Evolutionary conservation across 371 early-diverging fungal genomes (phyloP).

Genomic region (Quaeritorhiza haematococci): DNA sequence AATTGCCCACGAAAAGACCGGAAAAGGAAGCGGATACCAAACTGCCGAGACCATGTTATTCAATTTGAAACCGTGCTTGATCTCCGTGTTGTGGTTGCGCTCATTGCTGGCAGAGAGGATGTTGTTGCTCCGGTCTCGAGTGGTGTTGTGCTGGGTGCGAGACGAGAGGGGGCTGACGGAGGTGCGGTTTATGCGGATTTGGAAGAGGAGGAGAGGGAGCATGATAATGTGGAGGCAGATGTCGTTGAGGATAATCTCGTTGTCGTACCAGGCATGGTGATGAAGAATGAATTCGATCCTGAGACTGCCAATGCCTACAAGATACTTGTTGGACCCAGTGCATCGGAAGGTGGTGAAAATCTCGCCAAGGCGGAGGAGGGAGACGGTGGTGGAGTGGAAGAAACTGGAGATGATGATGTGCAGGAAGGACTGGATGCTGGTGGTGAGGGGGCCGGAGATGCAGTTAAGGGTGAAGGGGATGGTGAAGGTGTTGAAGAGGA

Average conservation of each 20-base stretch:
- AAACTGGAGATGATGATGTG: too few species aligned
- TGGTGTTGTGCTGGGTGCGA: slow-evolving; percentile 1
- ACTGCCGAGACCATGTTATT: slow-evolving; percentile 2
- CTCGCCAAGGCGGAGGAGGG: too few species aligned
- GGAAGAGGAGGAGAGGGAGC: background rate
- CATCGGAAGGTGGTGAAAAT: too few species aligned
- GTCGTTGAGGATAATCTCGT: too few species aligned
- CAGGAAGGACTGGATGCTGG: background rate
- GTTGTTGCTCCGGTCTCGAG: background rate
- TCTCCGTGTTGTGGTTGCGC: background rate
- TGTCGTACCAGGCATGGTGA: too few species aligned
- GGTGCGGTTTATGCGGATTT: slow-evolving; percentile 7
- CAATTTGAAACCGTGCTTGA: background rate
- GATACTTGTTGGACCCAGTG: too few species aligned
- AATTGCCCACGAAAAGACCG: too few species aligned
- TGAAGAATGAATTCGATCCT: too few species aligned
- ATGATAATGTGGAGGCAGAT: background rate
- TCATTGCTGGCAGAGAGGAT: slow-evolving; percentile 4
- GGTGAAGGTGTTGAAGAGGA: background rate
- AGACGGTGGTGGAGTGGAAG: too few species aligned
- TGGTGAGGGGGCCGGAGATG: slow-evolving; percentile 1
- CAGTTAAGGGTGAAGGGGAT: background rate
- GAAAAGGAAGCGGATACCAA: background rate
- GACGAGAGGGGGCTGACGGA: slow-evolving; percentile 9
- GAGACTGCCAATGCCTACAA: too few species aligned